A percentile compares a stretch with the other conserved stretches of the same genome.
These are phyloP conservation scores for Neurospora pannonica DNA, from an alignment of 495 filamentous ascomycete genomes.

Conservation along the genomic window DNA sequence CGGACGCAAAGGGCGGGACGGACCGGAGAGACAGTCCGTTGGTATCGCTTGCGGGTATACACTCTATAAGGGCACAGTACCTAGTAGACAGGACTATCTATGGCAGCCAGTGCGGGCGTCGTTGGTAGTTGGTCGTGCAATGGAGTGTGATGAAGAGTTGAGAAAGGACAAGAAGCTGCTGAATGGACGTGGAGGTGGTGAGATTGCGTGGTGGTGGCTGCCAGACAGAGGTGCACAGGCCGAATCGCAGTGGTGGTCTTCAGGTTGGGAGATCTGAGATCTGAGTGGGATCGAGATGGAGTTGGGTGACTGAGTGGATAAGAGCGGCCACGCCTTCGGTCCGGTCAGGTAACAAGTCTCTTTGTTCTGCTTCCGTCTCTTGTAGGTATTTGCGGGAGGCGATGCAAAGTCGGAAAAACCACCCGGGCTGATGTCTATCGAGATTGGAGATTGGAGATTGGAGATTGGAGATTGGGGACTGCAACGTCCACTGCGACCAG, in stretches of 20 bases:
- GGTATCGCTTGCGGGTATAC: background rate
- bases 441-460: background rate
- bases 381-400: background rate
- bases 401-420: background rate
- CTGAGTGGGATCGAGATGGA: background rate
- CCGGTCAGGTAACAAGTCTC: background rate
- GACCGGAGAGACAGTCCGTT: background rate
- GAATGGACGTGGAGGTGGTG: background rate
- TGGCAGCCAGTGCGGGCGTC: background rate
- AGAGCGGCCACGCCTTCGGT: background rate
- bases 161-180: background rate
- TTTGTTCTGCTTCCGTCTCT: background rate
- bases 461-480: background rate
- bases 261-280: background rate
- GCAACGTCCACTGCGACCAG: background rate
- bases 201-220: background rate
- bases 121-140: background rate
- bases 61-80: background rate
- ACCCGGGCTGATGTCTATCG: background rate
- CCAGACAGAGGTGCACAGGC: background rate
- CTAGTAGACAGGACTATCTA: background rate
- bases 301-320: background rate
- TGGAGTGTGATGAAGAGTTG: background rate
- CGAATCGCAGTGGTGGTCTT: background rate
- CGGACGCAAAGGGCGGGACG: background rate